phyloP scores from a whole-genome alignment of 78 protist genomes.

The Guillardia theta region DNA sequence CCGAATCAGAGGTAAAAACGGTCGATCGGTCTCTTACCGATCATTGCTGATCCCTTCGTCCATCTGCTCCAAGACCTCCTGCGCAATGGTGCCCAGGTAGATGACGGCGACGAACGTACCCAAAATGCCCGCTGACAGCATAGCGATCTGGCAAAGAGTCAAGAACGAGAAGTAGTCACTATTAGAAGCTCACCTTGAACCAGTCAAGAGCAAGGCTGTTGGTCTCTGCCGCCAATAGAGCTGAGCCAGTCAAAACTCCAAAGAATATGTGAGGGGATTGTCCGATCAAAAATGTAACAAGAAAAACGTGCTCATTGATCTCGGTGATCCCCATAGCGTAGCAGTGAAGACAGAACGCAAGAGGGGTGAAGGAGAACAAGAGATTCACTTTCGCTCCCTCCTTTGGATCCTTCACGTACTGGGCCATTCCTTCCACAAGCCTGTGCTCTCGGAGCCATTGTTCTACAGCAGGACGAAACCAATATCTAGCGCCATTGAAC shows the following conservation, averaged over 20 bases:
- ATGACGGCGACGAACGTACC: neutral
- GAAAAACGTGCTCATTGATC: neutral
- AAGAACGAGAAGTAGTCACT: too few species aligned
- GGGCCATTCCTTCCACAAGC: neutral
- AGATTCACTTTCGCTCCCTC: slow-evolving; percentile 27
- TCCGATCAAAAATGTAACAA: neutral
- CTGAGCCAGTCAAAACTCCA: slow-evolving; percentile 5
- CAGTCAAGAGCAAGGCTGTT: neutral
- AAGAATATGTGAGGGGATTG: slow-evolving; percentile 21
- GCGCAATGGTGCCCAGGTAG: neutral
- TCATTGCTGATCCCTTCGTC: neutral
- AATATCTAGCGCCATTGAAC: slow-evolving; percentile 32
- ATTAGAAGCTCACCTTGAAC: neutral
- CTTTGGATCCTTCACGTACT: neutral
- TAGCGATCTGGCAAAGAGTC: too few species aligned
- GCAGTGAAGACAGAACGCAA: slow-evolving; percentile 29
- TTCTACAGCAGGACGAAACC: neutral
- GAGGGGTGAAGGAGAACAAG: slow-evolving; percentile 14
- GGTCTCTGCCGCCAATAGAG: slow-evolving; percentile 15
- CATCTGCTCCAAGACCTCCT: slow-evolving; percentile 7
- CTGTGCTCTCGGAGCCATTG: neutral
- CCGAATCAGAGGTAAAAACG: neutral
- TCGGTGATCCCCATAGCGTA: slow-evolving; percentile 31
- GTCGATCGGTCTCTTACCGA: neutral
- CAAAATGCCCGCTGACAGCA: neutral